These are phyloP conservation scores for Geosmithia putterillii DNA, from an alignment of 2,329 filamentous ascomycete species.

Conservation along the genomic window DNA sequence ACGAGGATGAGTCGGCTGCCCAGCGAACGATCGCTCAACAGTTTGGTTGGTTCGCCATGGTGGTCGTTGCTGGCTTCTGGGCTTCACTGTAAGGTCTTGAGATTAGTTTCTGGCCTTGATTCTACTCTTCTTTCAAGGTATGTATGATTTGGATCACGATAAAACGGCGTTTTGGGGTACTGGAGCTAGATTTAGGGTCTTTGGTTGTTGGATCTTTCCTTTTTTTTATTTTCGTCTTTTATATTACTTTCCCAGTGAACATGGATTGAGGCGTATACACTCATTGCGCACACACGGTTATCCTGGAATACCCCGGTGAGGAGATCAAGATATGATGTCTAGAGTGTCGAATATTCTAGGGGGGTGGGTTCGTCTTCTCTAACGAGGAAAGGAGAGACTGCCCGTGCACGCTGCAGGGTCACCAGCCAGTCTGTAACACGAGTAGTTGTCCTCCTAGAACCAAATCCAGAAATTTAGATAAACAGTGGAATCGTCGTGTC, in stretches of 20 bases:
- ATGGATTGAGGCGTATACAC: not conserved
- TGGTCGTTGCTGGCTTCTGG: conserved; percentile 24
- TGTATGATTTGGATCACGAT: not conserved
- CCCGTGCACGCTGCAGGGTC: too few species aligned
- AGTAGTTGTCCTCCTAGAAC: too few species aligned
- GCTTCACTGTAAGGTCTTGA: conserved; percentile 6
- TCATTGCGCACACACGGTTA: not conserved
- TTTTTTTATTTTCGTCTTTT: not conserved
- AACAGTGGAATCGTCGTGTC: too few species aligned
- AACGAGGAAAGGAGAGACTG: too few species aligned
- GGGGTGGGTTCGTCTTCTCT: too few species aligned
- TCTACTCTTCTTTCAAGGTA: conserved; percentile 1
- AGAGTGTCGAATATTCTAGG: too few species aligned
- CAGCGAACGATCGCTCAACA: conserved; percentile 2
- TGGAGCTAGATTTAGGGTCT: not conserved
- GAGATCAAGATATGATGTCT: too few species aligned
- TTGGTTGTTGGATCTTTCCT: not conserved
- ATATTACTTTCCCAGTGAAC: not conserved
- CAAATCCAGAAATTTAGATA: too few species aligned
- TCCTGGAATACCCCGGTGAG: too few species aligned
- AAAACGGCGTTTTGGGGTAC: conserved; percentile 2
- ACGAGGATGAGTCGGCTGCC: conserved; percentile 1
- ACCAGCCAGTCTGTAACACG: too few species aligned
- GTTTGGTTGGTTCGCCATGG: conserved; percentile 26
- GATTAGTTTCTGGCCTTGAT: conserved; percentile 8